Percentiles rank a stretch among this genome's conserved stretches.
Evolutionary conservation across 768 basidiomycete species (phyloP).

Genomic region (Lactifluus piperatus): DNA sequence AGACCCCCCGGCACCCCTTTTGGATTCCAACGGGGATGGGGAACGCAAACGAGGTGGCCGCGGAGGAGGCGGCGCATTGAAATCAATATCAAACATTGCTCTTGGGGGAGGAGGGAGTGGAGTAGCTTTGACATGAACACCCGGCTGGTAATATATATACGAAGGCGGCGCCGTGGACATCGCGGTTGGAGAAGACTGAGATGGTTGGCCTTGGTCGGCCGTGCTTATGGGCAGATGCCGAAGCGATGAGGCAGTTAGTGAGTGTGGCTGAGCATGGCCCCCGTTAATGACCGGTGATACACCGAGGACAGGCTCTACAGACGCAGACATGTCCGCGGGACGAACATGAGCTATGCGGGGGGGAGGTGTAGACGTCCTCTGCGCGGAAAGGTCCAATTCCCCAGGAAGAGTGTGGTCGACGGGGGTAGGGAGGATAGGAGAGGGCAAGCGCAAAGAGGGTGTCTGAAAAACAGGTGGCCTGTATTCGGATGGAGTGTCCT

Average conservation of each 20-base stretch:
- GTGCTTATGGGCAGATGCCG: background rate
- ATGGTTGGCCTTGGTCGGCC: background rate
- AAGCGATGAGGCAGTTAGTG: background rate
- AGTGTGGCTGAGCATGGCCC: constrained; percentile 2
- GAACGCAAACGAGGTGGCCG: constrained; percentile 57
- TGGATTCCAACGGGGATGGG: constrained; percentile 33
- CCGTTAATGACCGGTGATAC: background rate
- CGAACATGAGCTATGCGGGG: constrained; percentile 20
- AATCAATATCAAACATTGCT: constrained; percentile 37
- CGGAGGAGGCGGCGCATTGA: constrained; percentile 43
- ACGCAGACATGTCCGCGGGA: constrained; percentile 22
- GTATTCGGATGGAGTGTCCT: constrained; percentile 18
- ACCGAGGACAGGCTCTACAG: constrained; percentile 24
- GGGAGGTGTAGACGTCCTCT: constrained; percentile 20
- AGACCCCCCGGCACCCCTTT: constrained; percentile 24
- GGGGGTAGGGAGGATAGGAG: constrained; percentile 21
- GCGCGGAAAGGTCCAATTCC: background rate
- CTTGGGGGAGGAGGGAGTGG: constrained; percentile 66
- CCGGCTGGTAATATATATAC: constrained; percentile 57
- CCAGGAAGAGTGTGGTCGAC: background rate
- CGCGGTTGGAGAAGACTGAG: background rate
- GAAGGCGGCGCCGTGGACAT: constrained; percentile 25
- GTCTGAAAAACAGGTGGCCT: constrained; percentile 33
- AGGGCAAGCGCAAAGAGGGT: constrained; percentile 28
- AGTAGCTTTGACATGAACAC: constrained; percentile 60